Evolutionary conservation across 495 filamentous ascomycete genomes (phyloP).

Genomic region (Tirmania nivea): DNA sequence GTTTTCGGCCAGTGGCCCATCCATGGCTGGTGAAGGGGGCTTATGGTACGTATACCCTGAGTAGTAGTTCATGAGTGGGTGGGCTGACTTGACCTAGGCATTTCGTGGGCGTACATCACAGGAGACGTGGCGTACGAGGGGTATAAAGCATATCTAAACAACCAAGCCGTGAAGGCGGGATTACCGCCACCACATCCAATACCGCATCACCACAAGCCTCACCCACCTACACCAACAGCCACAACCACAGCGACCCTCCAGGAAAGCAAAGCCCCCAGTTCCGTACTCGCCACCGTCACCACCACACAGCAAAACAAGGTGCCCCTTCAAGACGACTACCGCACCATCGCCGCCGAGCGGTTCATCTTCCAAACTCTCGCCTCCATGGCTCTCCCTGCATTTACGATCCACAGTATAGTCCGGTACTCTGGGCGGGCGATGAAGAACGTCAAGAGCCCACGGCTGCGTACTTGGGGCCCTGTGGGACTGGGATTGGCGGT

Average conservation of each 20-base stretch:
- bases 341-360: constrained; percentile 75
- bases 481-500: constrained; percentile 77
- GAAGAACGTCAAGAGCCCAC: constrained; percentile 53
- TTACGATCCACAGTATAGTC: constrained; percentile 87
- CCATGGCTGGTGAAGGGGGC: constrained; percentile 57
- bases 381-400: constrained; percentile 81
- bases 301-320: constrained; percentile 23
- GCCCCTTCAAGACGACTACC: constrained; percentile 70
- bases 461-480: constrained; percentile 60
- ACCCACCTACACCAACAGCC: constrained; percentile 10
- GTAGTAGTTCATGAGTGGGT: too few relatives aligned
- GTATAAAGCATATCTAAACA: constrained; percentile 74
- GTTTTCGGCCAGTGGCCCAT: constrained; percentile 82
- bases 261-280: constrained; percentile 13
- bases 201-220: too few relatives aligned
- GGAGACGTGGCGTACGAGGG: constrained; percentile 87
- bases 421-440: constrained; percentile 63
- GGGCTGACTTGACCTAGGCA: too few relatives aligned
- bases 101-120: constrained; percentile 79
- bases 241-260: constrained; percentile 20
- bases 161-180: constrained; percentile 40
- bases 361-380: constrained; percentile 78
- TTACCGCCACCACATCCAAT: constrained; percentile 22
- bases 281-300: too few relatives aligned
- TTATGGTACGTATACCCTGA: constrained; percentile 30